Base-by-base conservation (phyloP, 2,329 filamentous ascomycete genomes). In the Ophiostoma ips region DNA sequence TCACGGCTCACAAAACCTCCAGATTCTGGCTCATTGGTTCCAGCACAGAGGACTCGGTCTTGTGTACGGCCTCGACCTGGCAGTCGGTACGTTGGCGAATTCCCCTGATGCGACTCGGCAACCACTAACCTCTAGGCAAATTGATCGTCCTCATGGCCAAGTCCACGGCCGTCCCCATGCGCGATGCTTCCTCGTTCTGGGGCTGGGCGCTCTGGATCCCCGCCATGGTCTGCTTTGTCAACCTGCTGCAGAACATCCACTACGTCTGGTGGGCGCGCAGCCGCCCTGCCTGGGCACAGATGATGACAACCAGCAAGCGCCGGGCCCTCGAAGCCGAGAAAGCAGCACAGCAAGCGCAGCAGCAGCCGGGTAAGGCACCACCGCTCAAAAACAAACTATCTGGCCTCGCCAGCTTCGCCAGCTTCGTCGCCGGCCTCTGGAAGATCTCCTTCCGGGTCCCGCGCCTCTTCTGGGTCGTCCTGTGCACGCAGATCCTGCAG, bases 141-240 rank as follows among this genome's bases (percentile, higher is more conserved):
- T 55, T 59, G 21, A 56, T 59, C 24, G 57, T 58, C 1, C 53
- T 61, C 5, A 46, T 55, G 15, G 57, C 59, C 44, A 59, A 57
- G 49, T 56, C 56, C 8, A 57, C 59, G 3, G 58, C 59, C 4
- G 55, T 61, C 9, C 58, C 59, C 5, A 61, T 60, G 57, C 44
- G 56, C 41, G 58, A 61, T 33, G 56, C 56, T 5, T 49, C 58
- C 5, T 51, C 52, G 1, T 61, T 60, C 50, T 61, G 59, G 58
- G 58, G 59, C 44, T 61, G 58, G 59, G 55, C 58, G 3, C 49
- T 61, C 2, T 61, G 59, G 59, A 60, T 60, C 18, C 51, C 51
- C 11, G 51, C 51, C 21, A 52, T 52, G 13, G 24, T 52, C 31
- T 52, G 47, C 51, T 52, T 52, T 30, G 41, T 21, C 36, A 52